These are phyloP conservation scores for Takashimella koratensis DNA, from an alignment of 1,284 basidiomycete species.

Conservation along the genomic window DNA sequence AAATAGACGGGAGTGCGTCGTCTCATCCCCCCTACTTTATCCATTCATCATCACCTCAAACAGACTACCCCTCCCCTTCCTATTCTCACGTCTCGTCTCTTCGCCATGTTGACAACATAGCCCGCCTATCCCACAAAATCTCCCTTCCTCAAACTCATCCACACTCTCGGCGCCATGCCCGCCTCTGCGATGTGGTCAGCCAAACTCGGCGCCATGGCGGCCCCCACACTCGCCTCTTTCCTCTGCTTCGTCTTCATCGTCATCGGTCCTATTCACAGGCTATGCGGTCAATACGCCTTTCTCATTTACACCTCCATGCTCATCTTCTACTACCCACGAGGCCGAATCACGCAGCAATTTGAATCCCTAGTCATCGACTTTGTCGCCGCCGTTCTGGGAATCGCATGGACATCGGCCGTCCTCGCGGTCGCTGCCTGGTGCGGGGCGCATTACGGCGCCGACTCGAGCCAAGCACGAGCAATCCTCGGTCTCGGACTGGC, in stretches of 20 bases:
- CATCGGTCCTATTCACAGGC: slow-evolving; percentile 27
- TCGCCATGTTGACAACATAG: no score
- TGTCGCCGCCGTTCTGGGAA: slow-evolving; percentile 30
- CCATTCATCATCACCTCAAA: no score
- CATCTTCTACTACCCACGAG: slow-evolving; percentile 49
- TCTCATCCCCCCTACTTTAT: no score
- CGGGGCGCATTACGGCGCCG: slow-evolving; percentile 26
- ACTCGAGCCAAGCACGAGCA: slow-evolving; percentile 29
- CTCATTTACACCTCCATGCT: slow-evolving; percentile 42
- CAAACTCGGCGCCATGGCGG: slow-evolving; percentile 4
- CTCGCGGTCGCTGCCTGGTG: slow-evolving; percentile 40
- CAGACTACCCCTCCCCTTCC: no score
- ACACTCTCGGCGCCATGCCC: no score
- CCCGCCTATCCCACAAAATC: no score
- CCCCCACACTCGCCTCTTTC: slow-evolving; percentile 13
- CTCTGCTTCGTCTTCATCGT: slow-evolving; percentile 40
- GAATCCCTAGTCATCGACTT: slow-evolving; percentile 32
- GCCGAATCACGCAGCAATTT: slow-evolving; percentile 38
- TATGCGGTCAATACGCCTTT: slow-evolving; percentile 44
- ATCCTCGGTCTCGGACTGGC: slow-evolving; percentile 40
- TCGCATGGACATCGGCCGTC: slow-evolving; percentile 37
- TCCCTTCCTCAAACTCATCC: no score
- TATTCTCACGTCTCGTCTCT: no score
- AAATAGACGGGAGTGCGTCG: no score
- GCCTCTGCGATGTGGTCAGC: slow-evolving; percentile 9